Percentiles rank a stretch among this genome's conserved stretches.
These are phyloP conservation scores for Candida manassasensis DNA, from an alignment of 805 yeast species.

Conservation along the genomic window DNA sequence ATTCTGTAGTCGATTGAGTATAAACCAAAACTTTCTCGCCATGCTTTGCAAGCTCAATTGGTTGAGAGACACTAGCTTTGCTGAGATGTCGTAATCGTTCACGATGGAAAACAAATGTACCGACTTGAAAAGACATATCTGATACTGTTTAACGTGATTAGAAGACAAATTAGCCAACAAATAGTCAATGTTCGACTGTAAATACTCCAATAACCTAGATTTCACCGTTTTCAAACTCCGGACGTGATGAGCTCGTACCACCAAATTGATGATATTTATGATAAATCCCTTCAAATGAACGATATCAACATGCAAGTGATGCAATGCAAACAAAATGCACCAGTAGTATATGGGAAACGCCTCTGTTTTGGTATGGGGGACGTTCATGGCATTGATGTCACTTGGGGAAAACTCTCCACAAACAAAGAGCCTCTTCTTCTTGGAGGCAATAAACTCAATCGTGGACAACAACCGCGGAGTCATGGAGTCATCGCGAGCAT, in stretches of 20 bases:
- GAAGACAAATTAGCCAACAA: slow-evolving; percentile 11
- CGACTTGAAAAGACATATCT: slow-evolving; percentile 10
- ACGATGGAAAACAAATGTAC: slow-evolving; percentile 33
- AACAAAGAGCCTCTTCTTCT: slow-evolving; percentile 21
- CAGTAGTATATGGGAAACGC: slow-evolving; percentile 23
- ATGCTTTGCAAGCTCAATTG: slow-evolving; percentile 27
- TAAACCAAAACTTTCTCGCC: slow-evolving; percentile 29
- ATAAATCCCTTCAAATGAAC: slow-evolving; percentile 26
- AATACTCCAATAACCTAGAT: slow-evolving; percentile 12
- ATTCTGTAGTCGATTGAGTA: slow-evolving; percentile 9
- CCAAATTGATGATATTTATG: slow-evolving; percentile 27
- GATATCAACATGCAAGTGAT: slow-evolving; percentile 6
- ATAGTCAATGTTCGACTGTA: slow-evolving; percentile 14
- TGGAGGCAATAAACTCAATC: slow-evolving; percentile 31
- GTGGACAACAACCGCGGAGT: slow-evolving; percentile 20
- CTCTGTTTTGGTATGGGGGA: not conserved
- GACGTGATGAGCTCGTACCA: slow-evolving; percentile 25
- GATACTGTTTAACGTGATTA: not conserved
- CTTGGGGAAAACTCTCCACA: slow-evolving; percentile 13
- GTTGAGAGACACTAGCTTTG: slow-evolving; percentile 21
- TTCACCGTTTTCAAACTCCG: slow-evolving; percentile 20
- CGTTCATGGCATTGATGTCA: slow-evolving; percentile 7
- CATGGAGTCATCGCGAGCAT: slow-evolving; percentile 10
- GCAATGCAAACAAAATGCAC: slow-evolving; percentile 23
- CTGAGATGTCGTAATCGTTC: slow-evolving; percentile 31